phyloP scores from a whole-genome alignment of 345 rosid species.

The Fremontodendron californicum region DNA sequence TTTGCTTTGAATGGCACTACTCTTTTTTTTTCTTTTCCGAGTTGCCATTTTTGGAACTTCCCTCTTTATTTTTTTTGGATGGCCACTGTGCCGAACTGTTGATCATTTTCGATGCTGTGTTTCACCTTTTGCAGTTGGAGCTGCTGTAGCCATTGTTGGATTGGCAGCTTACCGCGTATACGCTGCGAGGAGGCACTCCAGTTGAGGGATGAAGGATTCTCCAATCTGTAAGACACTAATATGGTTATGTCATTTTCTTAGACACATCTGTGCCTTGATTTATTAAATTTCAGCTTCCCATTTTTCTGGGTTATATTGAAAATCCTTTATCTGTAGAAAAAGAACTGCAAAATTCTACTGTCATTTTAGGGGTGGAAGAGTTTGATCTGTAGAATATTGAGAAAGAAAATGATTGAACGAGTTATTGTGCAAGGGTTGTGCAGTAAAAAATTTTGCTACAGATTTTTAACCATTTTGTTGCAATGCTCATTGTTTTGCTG shows the following conservation, averaged over 20 bases:
- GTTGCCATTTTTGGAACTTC: no score
- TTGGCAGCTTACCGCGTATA: constrained; percentile 92
- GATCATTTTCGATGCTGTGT: neutral
- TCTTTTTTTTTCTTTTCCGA: no score
- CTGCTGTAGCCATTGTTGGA: constrained; percentile 85
- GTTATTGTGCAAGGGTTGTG: constrained; percentile 35
- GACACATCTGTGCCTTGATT: neutral
- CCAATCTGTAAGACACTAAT: neutral
- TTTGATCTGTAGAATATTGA: constrained; percentile 14
- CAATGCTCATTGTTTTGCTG: neutral
- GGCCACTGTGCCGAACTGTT: neutral
- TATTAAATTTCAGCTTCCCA: neutral
- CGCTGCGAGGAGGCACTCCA: constrained; percentile 66
- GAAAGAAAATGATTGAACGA: constrained; percentile 10
- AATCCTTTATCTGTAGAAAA: neutral
- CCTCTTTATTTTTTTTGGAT: no score
- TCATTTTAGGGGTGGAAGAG: constrained; percentile 11
- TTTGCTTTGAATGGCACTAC: neutral
- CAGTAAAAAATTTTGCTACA: constrained; percentile 25
- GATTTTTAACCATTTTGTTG: neutral
- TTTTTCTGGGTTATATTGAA: neutral
- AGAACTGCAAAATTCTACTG: neutral
- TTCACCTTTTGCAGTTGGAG: constrained; percentile 62
- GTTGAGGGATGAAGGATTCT: constrained; percentile 29
- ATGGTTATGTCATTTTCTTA: neutral